A percentile compares a stretch with the other conserved stretches of the same genome.
These are phyloP conservation scores for Theobroma cacao DNA, from an alignment of 345 rosid genomes.

Conservation along the genomic window DNA sequence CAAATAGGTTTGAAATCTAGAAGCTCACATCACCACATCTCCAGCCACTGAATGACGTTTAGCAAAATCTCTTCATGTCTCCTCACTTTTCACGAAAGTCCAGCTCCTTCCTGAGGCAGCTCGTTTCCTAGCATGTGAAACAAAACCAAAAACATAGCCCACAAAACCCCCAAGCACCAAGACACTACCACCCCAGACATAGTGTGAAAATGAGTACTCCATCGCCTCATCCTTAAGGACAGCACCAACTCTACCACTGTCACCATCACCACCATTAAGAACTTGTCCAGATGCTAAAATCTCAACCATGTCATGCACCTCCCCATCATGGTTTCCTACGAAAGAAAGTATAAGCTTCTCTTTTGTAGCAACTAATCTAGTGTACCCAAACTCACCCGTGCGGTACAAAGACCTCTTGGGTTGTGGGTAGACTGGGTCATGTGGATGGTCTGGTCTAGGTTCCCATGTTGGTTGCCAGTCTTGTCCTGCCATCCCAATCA, in stretches of 20 bases:
- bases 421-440: conserved; percentile 71
- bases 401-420: conserved; percentile 76
- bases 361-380: conserved; percentile 72
- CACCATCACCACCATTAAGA: conserved; percentile 33
- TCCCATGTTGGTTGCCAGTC: conserved; percentile 89
- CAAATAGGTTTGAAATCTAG: not conserved
- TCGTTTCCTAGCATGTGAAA: conserved; percentile 52
- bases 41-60: not conserved
- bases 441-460: conserved; percentile 67
- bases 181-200: conserved; percentile 62
- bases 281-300: conserved; percentile 74
- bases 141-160: conserved; percentile 65
- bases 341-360: conserved; percentile 71
- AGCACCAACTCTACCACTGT: conserved; percentile 6
- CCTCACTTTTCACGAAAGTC: conserved; percentile 63
- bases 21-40: not conserved
- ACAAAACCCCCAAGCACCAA: conserved; percentile 62
- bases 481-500: conserved; percentile 96
- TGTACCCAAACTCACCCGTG: conserved; percentile 91
- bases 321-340: conserved; percentile 85
- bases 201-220: conserved; percentile 42
- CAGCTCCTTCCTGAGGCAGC: conserved; percentile 40
- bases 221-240: conserved; percentile 14
- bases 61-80: conserved; percentile 35
- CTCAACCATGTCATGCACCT: conserved; percentile 83